Conservation (phyloP, 2,329 filamentous ascomycete species). For the Cytospora mali region DNA sequence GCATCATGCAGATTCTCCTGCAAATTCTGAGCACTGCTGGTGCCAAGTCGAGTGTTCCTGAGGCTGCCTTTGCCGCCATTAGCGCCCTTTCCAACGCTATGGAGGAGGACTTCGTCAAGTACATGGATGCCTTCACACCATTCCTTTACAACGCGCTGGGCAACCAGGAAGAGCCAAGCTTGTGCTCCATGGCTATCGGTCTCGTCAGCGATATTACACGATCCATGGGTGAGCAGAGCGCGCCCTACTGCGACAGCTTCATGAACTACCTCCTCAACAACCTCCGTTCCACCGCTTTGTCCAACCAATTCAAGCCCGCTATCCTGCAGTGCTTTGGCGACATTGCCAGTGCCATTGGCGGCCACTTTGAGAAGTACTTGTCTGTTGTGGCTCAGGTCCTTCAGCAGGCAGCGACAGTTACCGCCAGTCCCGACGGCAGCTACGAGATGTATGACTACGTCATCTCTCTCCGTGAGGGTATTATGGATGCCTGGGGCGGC, state of each 20-base stretch:
- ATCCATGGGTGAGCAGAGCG: constrained; percentile 84
- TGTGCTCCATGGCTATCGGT: constrained; percentile 97
- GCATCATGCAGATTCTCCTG: constrained; percentile 88
- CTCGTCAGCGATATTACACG: constrained; percentile 95
- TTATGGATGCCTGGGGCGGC: constrained; percentile 98
- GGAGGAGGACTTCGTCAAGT: constrained; percentile 91
- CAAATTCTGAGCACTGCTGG: constrained; percentile 77
- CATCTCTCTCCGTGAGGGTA: constrained; percentile 90
- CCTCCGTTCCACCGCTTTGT: constrained; percentile 78
- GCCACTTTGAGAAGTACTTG: constrained; percentile 90
- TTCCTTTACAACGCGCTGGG: constrained; percentile 92
- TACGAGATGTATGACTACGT: constrained; percentile 98
- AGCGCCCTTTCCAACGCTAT: constrained; percentile 89
- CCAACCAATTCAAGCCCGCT: constrained; percentile 96
- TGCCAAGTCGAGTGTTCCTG: constrained; percentile 89
- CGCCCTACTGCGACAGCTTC: constrained; percentile 94
- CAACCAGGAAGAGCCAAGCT: constrained; percentile 91
- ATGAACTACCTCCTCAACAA: constrained; percentile 98
- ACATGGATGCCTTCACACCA: constrained; percentile 93
- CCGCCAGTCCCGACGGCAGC: constrained; percentile 74
- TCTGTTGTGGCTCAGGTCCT: constrained; percentile 90
- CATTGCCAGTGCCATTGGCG: constrained; percentile 91
- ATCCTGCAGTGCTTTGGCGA: constrained; percentile 98
- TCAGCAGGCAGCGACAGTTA: constrained; percentile 87
- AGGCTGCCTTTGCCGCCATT: constrained; percentile 89